These are phyloP conservation scores for Pseudohalonectria lignicola DNA, from an alignment of 2,329 filamentous ascomycete species.

Conservation along the genomic window DNA sequence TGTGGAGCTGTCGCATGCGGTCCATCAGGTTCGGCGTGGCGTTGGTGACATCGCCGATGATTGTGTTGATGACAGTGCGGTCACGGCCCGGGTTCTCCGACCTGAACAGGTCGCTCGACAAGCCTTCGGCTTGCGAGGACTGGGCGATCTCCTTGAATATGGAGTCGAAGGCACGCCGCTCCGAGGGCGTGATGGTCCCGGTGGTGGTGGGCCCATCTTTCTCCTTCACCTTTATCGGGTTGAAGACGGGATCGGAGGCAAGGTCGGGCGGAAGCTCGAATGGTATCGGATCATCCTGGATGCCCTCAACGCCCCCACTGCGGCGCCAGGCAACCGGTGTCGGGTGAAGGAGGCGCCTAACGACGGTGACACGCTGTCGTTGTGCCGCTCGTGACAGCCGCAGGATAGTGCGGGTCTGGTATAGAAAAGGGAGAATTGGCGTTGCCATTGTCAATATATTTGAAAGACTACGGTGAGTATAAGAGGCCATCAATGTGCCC, in stretches of 20 bases:
- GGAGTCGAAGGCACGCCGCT: conserved; percentile 35
- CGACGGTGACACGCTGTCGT: conserved; percentile 11
- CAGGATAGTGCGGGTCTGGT: conserved; percentile 56
- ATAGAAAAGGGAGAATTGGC: conserved; percentile 55
- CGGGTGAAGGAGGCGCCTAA: not conserved
- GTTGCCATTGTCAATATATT: no score
- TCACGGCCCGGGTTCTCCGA: not conserved
- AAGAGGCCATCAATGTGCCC: no score
- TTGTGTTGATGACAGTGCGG: conserved; percentile 7
- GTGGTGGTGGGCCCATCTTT: conserved; percentile 11
- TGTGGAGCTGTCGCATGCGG: conserved; percentile 3
- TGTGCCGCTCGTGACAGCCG: conserved; percentile 18
- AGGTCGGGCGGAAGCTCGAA: conserved; percentile 35
- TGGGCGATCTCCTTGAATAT: conserved; percentile 46
- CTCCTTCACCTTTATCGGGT: conserved; percentile 9
- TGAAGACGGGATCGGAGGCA: conserved; percentile 13
- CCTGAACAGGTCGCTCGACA: not conserved
- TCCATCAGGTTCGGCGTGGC: not conserved
- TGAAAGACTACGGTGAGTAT: no score
- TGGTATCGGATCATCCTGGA: conserved; percentile 29
- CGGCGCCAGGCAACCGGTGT: not conserved
- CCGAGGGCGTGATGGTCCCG: conserved; percentile 46
- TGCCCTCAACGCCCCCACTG: conserved; percentile 4
- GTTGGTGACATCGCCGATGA: conserved; percentile 12
- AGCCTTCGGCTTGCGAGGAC: conserved; percentile 3